Percentiles rank a stretch among this genome's conserved stretches.
Conservation (phyloP, 108 stramenopile species). For the Nitzschia palea region DNA sequence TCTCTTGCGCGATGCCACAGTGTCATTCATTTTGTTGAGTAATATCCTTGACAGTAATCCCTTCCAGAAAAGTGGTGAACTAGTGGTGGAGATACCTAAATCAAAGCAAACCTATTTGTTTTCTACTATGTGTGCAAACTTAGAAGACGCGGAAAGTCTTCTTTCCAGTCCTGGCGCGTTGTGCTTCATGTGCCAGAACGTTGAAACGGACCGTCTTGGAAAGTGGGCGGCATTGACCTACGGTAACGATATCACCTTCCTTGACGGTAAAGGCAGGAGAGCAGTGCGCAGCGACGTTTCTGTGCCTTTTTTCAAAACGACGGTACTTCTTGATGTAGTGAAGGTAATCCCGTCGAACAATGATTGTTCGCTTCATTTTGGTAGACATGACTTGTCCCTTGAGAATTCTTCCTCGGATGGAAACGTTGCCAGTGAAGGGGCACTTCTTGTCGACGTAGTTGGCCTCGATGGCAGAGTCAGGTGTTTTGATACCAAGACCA, state of each 20-base stretch:
- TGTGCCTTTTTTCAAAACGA: conserved; percentile 99
- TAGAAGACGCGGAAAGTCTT: conserved; percentile 93
- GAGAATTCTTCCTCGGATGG: conserved; percentile 96
- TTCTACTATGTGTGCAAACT: conserved; percentile 25
- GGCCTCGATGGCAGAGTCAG: conserved; percentile 92
- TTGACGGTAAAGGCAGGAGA: conserved; percentile 97
- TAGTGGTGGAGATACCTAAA: too few relatives aligned
- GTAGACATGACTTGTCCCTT: conserved; percentile 98
- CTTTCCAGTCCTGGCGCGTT: conserved; percentile 77
- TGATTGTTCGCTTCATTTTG: conserved; percentile 99
- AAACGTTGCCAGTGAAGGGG: conserved; percentile 99
- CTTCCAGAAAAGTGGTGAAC: too few relatives aligned
- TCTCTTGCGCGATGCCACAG: too few relatives aligned
- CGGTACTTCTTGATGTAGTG: conserved; percentile 99
- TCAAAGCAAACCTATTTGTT: neutral
- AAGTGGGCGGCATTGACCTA: conserved; percentile 99
- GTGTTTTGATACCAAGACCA: conserved; percentile 99
- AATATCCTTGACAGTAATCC: too few relatives aligned
- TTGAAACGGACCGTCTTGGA: conserved; percentile 99
- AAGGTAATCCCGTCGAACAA: conserved; percentile 99
- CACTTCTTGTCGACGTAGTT: conserved; percentile 99
- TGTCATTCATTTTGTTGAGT: too few relatives aligned
- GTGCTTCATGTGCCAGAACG: conserved; percentile 81
- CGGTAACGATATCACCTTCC: conserved; percentile 99
- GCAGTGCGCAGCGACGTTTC: conserved; percentile 98